phyloP scores from a whole-genome alignment of 2,329 filamentous ascomycete genomes.

The Pseudovirgaria hyperparasitica region DNA sequence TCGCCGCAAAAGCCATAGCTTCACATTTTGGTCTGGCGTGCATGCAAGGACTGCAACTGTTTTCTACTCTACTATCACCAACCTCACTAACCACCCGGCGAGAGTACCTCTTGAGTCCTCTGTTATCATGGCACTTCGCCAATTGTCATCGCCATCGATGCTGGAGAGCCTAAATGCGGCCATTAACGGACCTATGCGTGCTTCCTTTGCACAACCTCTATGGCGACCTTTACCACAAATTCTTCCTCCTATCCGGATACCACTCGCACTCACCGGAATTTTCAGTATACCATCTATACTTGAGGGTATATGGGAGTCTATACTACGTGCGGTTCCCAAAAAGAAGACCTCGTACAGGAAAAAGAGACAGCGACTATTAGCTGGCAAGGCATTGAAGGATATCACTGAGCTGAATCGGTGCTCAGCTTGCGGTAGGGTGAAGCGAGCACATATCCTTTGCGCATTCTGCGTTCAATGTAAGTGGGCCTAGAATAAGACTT shows the following conservation, averaged over 20 bases:
- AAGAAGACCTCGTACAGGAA: conserved; percentile 98
- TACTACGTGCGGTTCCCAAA: conserved; percentile 88
- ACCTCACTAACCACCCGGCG: too few relatives aligned
- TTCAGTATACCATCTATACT: conserved; percentile 40
- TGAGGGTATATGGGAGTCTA: conserved; percentile 79
- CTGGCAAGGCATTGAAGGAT: conserved; percentile 88
- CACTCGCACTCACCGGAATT: conserved; percentile 43
- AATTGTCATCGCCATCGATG: conserved; percentile 25
- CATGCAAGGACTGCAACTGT: conserved; percentile 4
- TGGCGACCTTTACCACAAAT: conserved; percentile 33
- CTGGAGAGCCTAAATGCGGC: conserved; percentile 42
- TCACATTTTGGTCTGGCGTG: conserved; percentile 3
- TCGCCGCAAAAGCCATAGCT: conserved; percentile 17
- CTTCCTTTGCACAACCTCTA: conserved; percentile 25
- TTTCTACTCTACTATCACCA: conserved; percentile 15
- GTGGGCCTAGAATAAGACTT: too few relatives aligned
- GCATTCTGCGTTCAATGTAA: conserved; percentile 74
- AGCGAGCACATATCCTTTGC: conserved; percentile 82
- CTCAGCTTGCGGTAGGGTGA: conserved; percentile 74
- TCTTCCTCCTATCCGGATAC: conserved; percentile 45
- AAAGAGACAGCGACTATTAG: conserved; percentile 86
- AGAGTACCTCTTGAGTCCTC: too few relatives aligned
- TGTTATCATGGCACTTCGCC: conserved; percentile 24
- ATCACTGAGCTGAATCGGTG: conserved; percentile 79
- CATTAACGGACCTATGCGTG: conserved; percentile 28